Conservation (phyloP, 805 yeast genomes). For the Nakazawaea ambrosiae region DNA sequence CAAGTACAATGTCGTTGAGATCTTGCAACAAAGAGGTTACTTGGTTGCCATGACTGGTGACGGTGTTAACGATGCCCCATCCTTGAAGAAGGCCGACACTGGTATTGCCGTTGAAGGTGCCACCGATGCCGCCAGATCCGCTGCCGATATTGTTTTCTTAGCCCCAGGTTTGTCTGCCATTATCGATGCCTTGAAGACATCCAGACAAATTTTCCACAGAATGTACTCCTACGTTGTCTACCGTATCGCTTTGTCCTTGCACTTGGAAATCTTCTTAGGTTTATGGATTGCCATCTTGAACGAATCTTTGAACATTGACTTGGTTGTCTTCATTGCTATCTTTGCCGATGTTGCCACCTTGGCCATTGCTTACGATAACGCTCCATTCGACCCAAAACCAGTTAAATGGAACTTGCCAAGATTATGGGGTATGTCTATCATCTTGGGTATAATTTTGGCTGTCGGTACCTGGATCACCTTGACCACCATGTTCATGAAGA, state of each 20-base stretch:
- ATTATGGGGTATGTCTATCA: slow-evolving; percentile 93
- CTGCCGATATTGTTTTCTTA: slow-evolving; percentile 92
- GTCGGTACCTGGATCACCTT: slow-evolving; percentile 91
- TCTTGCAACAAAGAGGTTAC: slow-evolving; percentile 92
- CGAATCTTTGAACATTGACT: slow-evolving; percentile 78
- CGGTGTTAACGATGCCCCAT: slow-evolving; percentile 98
- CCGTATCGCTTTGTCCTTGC: slow-evolving; percentile 94
- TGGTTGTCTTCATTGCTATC: slow-evolving; percentile 93
- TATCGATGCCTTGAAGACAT: slow-evolving; percentile 90
- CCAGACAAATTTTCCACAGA: slow-evolving; percentile 97
- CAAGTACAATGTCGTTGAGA: slow-evolving; percentile 93
- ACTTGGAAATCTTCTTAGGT: slow-evolving; percentile 91
- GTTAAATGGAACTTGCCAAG: slow-evolving; percentile 97
- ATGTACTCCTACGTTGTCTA: slow-evolving; percentile 97
- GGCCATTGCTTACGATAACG: slow-evolving; percentile 96
- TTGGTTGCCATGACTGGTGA: slow-evolving; percentile 99
- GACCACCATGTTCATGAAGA: slow-evolving; percentile 86
- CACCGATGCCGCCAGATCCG: slow-evolving; percentile 94
- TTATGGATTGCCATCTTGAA: slow-evolving; percentile 94
- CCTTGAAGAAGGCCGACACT: slow-evolving; percentile 90
- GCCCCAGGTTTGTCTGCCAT: slow-evolving; percentile 95
- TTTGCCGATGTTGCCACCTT: slow-evolving; percentile 96
- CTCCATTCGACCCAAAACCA: slow-evolving; percentile 89
- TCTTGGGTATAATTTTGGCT: slow-evolving; percentile 82
- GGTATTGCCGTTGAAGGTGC: slow-evolving; percentile 99